These are phyloP conservation scores for Butyriboletus loyo DNA, from an alignment of 768 basidiomycete species.

Conservation along the genomic window DNA sequence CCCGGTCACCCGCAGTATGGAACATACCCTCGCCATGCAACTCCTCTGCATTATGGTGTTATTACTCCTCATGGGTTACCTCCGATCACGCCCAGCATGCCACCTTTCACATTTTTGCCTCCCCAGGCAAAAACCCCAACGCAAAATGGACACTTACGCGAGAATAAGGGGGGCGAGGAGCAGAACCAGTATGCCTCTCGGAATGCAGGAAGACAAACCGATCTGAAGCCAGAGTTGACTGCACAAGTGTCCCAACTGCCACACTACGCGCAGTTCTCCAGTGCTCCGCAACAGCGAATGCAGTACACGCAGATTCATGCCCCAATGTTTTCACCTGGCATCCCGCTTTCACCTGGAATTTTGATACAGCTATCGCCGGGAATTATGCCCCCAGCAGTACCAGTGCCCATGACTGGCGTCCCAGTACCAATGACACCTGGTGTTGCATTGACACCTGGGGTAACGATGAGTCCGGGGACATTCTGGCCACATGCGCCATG, in stretches of 20 bases:
- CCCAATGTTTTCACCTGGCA: constrained; percentile 29
- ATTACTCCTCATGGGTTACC: constrained; percentile 82
- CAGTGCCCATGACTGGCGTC: constrained; percentile 21
- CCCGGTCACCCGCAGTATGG: constrained; percentile 30
- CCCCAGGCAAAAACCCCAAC: constrained; percentile 35
- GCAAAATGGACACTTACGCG: constrained; percentile 17
- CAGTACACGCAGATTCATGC: constrained; percentile 26
- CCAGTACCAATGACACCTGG: constrained; percentile 29
- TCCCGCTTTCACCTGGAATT: constrained; percentile 32
- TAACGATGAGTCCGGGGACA: constrained; percentile 69
- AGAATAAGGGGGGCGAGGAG: constrained; percentile 1
- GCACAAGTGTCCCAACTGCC: constrained; percentile 6
- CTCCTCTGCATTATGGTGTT: constrained; percentile 30
- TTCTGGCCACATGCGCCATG: constrained; percentile 63
- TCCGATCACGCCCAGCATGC: constrained; percentile 97
- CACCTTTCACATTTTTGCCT: constrained; percentile 82
- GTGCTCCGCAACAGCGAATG: constrained; percentile 16
- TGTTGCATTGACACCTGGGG: constrained; percentile 50
- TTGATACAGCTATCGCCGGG: constrained; percentile 28
- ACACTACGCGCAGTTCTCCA: constrained; percentile 13
- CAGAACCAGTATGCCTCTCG: not conserved
- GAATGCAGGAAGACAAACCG: constrained; percentile 5
- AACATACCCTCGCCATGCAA: constrained; percentile 22
- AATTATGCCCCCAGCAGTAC: constrained; percentile 13
- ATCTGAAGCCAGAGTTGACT: constrained; percentile 6